Evolutionary conservation across 108 stramenopile species (phyloP).

Genomic region (Thalassiosira profunda): DNA sequence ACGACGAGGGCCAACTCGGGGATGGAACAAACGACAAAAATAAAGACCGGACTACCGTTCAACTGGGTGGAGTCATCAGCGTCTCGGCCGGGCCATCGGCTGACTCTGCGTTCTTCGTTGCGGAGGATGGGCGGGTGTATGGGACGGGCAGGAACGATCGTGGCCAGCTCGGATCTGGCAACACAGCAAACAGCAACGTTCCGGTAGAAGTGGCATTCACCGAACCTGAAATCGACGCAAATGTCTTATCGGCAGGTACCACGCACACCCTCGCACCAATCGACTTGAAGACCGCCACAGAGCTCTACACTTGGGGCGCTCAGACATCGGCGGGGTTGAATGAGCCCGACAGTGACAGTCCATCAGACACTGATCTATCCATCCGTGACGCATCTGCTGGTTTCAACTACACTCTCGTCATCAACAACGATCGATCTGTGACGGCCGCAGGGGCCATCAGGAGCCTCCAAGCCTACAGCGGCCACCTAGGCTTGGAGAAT

Average conservation of each 20-base stretch:
- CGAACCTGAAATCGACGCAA: no score
- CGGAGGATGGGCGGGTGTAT: conserved; percentile 10
- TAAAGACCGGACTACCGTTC: conserved; percentile 5
- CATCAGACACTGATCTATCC: no score
- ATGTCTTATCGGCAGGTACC: no score
- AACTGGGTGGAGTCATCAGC: conserved; percentile 5
- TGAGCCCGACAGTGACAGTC: no score
- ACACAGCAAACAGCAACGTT: not conserved
- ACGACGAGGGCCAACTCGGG: conserved; percentile 35
- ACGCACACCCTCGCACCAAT: no score
- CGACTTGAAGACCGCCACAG: no score
- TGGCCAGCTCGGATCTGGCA: conserved; percentile 40
- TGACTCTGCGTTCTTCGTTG: conserved; percentile 26
- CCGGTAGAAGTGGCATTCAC: conserved; percentile 16
- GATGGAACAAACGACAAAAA: conserved; percentile 17
- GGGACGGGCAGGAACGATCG: conserved; percentile 25
- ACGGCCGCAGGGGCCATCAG: conserved; percentile 21
- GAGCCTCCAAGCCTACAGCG: conserved; percentile 3
- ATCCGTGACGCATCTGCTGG: conserved; percentile 6
- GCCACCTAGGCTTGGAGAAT: conserved; percentile 21
- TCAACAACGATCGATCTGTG: conserved; percentile 7
- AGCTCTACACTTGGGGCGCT: no score
- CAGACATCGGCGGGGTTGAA: no score
- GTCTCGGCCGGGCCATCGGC: conserved; percentile 27
- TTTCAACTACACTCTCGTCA: conserved; percentile 11